phyloP scores from a whole-genome alignment of 192 early-diverging fungal genomes.

The Pilaira anomala region DNA sequence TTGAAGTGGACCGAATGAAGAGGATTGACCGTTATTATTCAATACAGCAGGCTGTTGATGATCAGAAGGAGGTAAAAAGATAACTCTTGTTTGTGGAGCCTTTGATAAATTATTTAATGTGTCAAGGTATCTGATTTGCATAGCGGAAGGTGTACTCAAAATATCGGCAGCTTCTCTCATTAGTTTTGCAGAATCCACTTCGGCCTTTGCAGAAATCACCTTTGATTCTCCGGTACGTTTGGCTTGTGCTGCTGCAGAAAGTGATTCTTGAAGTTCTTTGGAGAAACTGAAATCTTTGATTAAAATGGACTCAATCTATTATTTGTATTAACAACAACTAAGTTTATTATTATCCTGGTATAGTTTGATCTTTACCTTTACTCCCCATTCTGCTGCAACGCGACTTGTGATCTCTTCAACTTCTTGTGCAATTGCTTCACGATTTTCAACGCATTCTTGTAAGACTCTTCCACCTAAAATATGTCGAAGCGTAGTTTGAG shows the following conservation, averaged over 20 bases:
- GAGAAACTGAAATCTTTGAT: constrained; percentile 61
- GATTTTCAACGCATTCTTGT: constrained; percentile 89
- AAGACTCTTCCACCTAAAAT: constrained; percentile 78
- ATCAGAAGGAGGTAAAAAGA: constrained; percentile 57
- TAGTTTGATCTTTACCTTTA: constrained; percentile 48
- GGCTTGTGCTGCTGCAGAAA: constrained; percentile 85
- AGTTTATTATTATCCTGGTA: not conserved
- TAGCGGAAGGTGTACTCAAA: constrained; percentile 64
- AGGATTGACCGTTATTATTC: too few relatives aligned
- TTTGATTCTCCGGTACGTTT: constrained; percentile 89
- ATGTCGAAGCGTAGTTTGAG: constrained; percentile 86
- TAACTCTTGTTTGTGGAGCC: constrained; percentile 65
- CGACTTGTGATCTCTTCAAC: constrained; percentile 81
- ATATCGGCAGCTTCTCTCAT: constrained; percentile 93
- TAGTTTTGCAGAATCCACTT: constrained; percentile 67
- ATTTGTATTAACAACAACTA: too few relatives aligned
- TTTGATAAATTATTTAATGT: constrained; percentile 79
- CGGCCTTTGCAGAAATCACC: constrained; percentile 59
- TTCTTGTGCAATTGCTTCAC: constrained; percentile 80
- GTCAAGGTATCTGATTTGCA: constrained; percentile 87
- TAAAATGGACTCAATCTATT: constrained; percentile 53
- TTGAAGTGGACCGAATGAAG: too few relatives aligned
- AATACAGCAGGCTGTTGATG: too few relatives aligned
- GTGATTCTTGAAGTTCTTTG: constrained; percentile 73
- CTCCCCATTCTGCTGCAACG: constrained; percentile 77